Percentiles rank a stretch among this genome's conserved stretches.
Conservation (phyloP, 2,329 filamentous ascomycete genomes). For the Arachnomyces sp. region DNA sequence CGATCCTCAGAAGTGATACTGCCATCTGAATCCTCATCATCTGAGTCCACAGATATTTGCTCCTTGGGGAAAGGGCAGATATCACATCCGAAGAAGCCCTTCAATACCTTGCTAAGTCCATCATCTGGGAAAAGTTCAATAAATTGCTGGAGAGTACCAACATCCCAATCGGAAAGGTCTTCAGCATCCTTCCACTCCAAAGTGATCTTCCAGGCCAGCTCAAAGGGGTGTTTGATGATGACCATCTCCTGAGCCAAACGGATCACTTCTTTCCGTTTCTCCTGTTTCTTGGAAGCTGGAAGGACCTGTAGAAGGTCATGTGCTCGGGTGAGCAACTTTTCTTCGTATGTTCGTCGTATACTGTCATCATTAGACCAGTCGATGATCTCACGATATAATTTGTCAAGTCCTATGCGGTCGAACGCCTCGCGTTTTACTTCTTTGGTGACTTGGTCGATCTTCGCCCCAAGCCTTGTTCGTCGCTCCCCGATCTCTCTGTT, state of each 20-base stretch:
- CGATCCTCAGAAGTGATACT: slow-evolving; percentile 67
- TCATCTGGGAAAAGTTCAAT: slow-evolving; percentile 74
- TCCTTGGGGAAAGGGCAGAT: slow-evolving; percentile 68
- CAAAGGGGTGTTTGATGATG: slow-evolving; percentile 84
- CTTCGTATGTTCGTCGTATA: slow-evolving; percentile 72
- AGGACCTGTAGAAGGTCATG: slow-evolving; percentile 68
- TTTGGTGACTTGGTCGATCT: slow-evolving; percentile 68
- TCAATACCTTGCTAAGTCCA: slow-evolving; percentile 73
- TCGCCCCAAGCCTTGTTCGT: slow-evolving; percentile 76
- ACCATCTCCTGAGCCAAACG: slow-evolving; percentile 86
- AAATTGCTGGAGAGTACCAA: slow-evolving; percentile 69
- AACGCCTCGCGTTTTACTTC: slow-evolving; percentile 86
- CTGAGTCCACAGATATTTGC: slow-evolving; percentile 22
- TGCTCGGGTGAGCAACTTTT: slow-evolving; percentile 75
- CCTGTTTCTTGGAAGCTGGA: slow-evolving; percentile 56
- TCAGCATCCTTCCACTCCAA: slow-evolving; percentile 82
- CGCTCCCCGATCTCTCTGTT: slow-evolving; percentile 85
- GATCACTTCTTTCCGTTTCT: slow-evolving; percentile 63
- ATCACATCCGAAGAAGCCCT: slow-evolving; percentile 71
- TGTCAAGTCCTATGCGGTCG: slow-evolving; percentile 64
- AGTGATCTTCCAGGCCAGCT: slow-evolving; percentile 81
- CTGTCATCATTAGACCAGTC: slow-evolving; percentile 88
- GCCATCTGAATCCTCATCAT: slow-evolving; percentile 45
- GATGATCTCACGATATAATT: slow-evolving; percentile 72
- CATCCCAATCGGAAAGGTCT: slow-evolving; percentile 67